Evolutionary conservation across 2,329 filamentous ascomycete genomes (phyloP).

Genomic region (Penicillium sp.): DNA sequence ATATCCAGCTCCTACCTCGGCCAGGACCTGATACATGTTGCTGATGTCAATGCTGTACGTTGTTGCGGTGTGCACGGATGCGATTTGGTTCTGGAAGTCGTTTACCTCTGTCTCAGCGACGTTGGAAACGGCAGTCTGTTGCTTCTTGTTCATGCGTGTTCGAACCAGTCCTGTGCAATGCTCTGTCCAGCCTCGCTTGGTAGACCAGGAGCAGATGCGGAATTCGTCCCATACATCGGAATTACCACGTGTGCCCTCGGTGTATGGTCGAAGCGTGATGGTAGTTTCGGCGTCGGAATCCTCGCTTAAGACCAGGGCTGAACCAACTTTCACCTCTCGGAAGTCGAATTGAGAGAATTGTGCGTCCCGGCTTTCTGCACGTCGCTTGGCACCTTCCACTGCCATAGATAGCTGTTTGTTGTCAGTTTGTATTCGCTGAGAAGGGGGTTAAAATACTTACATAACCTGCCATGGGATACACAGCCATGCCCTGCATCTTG

Average conservation of each 20-base stretch:
- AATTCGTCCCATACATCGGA: slow-evolving; percentile 31
- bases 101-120: slow-evolving; percentile 13
- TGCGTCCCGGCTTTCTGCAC: slow-evolving; percentile 25
- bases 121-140: slow-evolving; percentile 18
- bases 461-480: slow-evolving; percentile 29
- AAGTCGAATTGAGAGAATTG: slow-evolving; percentile 49
- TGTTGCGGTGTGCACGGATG: slow-evolving; percentile 9
- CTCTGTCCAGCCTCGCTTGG: slow-evolving; percentile 27
- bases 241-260: slow-evolving; percentile 42
- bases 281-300: slow-evolving; percentile 53
- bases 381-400: slow-evolving; percentile 34
- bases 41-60: slow-evolving; percentile 31
- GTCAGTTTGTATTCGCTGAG: background rate
- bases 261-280: slow-evolving; percentile 43
- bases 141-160: slow-evolving; percentile 17
- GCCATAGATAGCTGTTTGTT: slow-evolving; percentile 28
- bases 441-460: background rate
- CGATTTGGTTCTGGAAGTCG: slow-evolving; percentile 11
- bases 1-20: slow-evolving; percentile 52
- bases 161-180: slow-evolving; percentile 32
- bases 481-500: slow-evolving; percentile 34
- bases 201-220: slow-evolving; percentile 27
- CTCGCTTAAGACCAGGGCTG: slow-evolving; percentile 52
- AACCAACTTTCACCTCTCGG: slow-evolving; percentile 49
- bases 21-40: slow-evolving; percentile 50